phyloP scores from a whole-genome alignment of 352 stramenopile genomes.

The Pythium guiyangense region DNA sequence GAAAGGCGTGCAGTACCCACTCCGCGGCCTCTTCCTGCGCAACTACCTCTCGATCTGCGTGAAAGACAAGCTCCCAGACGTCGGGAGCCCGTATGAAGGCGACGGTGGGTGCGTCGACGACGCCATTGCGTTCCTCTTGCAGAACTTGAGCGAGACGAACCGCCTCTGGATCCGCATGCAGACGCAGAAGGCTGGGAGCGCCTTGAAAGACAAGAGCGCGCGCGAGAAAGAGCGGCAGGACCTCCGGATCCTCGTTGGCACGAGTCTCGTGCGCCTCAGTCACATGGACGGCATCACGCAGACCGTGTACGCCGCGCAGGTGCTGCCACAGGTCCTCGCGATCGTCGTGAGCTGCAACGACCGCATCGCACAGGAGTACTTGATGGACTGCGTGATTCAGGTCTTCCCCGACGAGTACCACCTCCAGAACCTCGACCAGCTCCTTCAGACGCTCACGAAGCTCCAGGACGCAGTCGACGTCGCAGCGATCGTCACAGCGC shows the following conservation, averaged over 20 bases:
- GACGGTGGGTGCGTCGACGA: slow-evolving; percentile 74
- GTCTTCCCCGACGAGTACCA: slow-evolving; percentile 98
- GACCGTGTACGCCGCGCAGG: slow-evolving; percentile 82
- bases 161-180: slow-evolving; percentile 99
- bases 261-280: slow-evolving; percentile 95
- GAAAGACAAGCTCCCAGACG: slow-evolving; percentile 95
- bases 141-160: slow-evolving; percentile 98
- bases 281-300: slow-evolving; percentile 94
- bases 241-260: slow-evolving; percentile 95
- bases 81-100: slow-evolving; percentile 62
- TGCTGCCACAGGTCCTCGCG: slow-evolving; percentile 92
- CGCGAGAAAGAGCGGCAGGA: slow-evolving; percentile 90
- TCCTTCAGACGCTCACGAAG: slow-evolving; percentile 84
- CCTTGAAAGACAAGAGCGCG: slow-evolving; percentile 72
- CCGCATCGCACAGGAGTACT: slow-evolving; percentile 96
- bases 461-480: slow-evolving; percentile 91
- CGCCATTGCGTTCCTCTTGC: slow-evolving; percentile 94
- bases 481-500: slow-evolving; percentile 86
- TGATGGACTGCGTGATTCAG: slow-evolving; percentile 98
- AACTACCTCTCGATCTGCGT: slow-evolving; percentile 93
- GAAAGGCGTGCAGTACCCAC: slow-evolving; percentile 98
- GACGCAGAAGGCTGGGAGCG: slow-evolving; percentile 60
- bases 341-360: slow-evolving; percentile 95
- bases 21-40: slow-evolving; percentile 97
- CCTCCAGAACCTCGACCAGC: slow-evolving; percentile 90